Base-by-base conservation (phyloP, 805 yeast species). In the Wickerhamiella allomyrinae region DNA sequence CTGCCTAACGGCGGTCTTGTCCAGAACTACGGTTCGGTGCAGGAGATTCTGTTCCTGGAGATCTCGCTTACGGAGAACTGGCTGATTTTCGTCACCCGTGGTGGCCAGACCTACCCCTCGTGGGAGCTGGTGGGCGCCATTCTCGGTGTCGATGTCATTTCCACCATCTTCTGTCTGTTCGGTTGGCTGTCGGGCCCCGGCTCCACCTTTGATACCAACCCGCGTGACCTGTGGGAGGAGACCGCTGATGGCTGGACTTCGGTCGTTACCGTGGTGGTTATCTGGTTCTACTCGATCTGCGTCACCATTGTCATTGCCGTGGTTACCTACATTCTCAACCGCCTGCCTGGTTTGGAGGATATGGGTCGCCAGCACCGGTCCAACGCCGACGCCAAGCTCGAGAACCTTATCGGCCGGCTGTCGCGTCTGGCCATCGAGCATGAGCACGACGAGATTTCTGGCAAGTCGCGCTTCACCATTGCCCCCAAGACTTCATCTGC, bases 21-120 rank as follows among this genome's bases (percentile, higher is more conserved):
- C 65, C 93, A 85, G 70, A 85, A 85, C 81, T 85, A 82, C 69
- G 95, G 94, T 76, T 75, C 93, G 55, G 73, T 85, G 58, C 94
- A 85, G 65, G 94, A 94, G 80, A 77, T 85, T 60, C 73, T 85
- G 68, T 85, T 85, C 83, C 78, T 85, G 69, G 85, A 85, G 73
- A 80, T 85, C 64, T 81, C 95, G 47, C 77, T 85, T 67, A 85
- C 95, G 68, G 95, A 85, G 74, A 85, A 85, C 74, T 85, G 95
- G 95, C 77, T 85, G 69, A 85, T 85, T 73, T 85, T 85, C 82
- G 75, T 85, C 61, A 85, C 95, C 61, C 80, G 95, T 75, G 95
- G 95, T 65, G 95, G 94, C 72, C 93, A 94, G 67, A 85, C 87
- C 83, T 78, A 87, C 89, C 95, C 95, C 73, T 80, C 93, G 40